A percentile compares a stretch with the other conserved stretches of the same genome.
These are phyloP conservation scores for Candida ascalaphidarum DNA, from an alignment of 805 yeast species.

Conservation along the genomic window DNA sequence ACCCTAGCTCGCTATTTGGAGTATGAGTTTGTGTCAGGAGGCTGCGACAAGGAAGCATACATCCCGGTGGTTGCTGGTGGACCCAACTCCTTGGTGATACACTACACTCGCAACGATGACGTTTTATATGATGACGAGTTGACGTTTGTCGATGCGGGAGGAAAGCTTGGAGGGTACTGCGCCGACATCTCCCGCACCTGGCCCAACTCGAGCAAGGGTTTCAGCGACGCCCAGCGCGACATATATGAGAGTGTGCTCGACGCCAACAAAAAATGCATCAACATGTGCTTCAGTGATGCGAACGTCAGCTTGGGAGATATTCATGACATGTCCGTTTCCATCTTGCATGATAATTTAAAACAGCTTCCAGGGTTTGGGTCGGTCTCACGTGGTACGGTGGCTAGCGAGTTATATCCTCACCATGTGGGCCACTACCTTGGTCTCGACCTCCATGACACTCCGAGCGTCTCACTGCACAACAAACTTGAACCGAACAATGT, in stretches of 20 bases:
- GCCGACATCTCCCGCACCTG: slow-evolving; percentile 95
- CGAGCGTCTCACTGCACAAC: slow-evolving; percentile 49
- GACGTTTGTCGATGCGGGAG: slow-evolving; percentile 94
- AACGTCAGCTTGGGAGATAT: slow-evolving; percentile 60
- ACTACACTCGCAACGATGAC: slow-evolving; percentile 90
- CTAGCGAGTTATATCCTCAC: slow-evolving; percentile 69
- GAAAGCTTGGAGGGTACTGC: slow-evolving; percentile 86
- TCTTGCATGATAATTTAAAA: slow-evolving; percentile 54
- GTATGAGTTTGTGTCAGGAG: slow-evolving; percentile 74
- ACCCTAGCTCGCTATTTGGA: slow-evolving; percentile 75
- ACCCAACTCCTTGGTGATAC: slow-evolving; percentile 79
- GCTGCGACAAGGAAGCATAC: slow-evolving; percentile 86
- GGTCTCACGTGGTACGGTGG: slow-evolving; percentile 43
- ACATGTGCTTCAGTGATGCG: slow-evolving; percentile 47
- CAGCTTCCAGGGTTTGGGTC: slow-evolving; percentile 59
- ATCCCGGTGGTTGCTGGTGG: slow-evolving; percentile 97
- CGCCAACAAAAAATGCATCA: slow-evolving; percentile 74
- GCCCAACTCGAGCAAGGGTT: slow-evolving; percentile 73
- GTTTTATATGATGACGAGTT: slow-evolving; percentile 65
- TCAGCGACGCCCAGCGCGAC: slow-evolving; percentile 73
- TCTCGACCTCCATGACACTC: slow-evolving; percentile 81
- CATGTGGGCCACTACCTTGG: slow-evolving; percentile 95
- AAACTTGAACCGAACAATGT: slow-evolving; percentile 65
- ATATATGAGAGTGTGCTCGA: slow-evolving; percentile 81
- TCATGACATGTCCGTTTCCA: slow-evolving; percentile 58